These are phyloP conservation scores for Actinidia chinensis DNA, from an alignment of 179 eudicot species.

Conservation along the genomic window DNA sequence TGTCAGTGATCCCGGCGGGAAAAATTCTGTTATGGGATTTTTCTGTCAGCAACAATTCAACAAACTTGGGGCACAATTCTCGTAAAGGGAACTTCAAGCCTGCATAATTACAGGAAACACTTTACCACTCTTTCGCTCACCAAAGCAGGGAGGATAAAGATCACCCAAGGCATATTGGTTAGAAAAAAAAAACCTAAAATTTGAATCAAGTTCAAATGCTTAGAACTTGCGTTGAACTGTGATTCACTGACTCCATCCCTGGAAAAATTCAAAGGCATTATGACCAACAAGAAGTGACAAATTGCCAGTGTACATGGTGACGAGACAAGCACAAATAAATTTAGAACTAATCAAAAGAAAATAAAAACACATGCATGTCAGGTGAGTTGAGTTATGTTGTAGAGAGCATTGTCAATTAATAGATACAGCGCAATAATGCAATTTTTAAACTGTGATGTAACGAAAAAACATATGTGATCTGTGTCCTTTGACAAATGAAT, in stretches of 20 bases:
- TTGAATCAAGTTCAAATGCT: conserved; percentile 72
- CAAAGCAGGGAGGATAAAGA: neutral
- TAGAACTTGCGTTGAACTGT: conserved; percentile 76
- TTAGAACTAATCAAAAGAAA: neutral
- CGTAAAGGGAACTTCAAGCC: conserved; percentile 56
- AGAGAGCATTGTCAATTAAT: neutral
- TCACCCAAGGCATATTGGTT: neutral
- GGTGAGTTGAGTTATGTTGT: neutral
- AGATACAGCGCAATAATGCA: neutral
- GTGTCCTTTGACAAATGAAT: no score
- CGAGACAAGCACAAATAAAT: neutral
- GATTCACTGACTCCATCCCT: conserved; percentile 91
- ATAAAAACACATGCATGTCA: neutral
- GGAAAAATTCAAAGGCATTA: neutral
- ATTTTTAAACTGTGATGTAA: neutral
- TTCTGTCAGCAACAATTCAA: conserved; percentile 75
- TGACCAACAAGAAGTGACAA: neutral
- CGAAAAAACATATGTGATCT: no score
- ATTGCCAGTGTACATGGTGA: neutral
- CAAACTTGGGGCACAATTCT: conserved; percentile 64
- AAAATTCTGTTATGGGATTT: conserved; percentile 81
- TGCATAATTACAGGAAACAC: conserved; percentile 20
- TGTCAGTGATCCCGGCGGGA: conserved; percentile 59
- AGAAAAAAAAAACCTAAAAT: conserved; percentile 57
- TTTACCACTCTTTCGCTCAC: neutral